Evolutionary conservation across 208 protist genomes (phyloP).

Genomic region (Willaertia magna): DNA sequence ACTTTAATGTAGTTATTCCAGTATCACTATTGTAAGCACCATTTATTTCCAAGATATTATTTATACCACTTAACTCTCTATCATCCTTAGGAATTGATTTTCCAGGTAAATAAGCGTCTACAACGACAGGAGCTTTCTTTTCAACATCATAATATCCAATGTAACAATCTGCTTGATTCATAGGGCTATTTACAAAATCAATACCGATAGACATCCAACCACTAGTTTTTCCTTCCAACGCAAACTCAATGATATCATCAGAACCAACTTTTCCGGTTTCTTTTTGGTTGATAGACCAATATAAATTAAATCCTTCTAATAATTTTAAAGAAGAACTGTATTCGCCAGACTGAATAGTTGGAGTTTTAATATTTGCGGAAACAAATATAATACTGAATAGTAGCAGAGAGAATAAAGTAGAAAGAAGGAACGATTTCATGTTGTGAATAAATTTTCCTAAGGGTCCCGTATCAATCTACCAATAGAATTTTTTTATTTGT

Average conservation of each 20-base stretch:
- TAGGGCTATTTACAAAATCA: neutral
- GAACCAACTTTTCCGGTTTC: neutral
- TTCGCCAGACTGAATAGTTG: no score
- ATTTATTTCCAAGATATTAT: neutral
- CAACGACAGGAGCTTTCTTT: neutral
- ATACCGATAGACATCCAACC: neutral
- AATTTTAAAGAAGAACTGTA: no score
- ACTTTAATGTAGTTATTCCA: neutral
- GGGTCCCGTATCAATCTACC: no score
- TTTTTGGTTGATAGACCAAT: neutral
- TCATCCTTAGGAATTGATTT: neutral
- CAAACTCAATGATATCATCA: neutral
- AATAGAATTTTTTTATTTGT: no score
- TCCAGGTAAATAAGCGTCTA: neutral
- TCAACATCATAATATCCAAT: neutral
- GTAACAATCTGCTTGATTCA: neutral
- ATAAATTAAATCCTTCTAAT: no score
- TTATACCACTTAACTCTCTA: neutral
- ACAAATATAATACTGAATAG: no score
- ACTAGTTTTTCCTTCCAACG: neutral
- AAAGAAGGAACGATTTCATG: no score
- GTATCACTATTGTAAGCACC: neutral
- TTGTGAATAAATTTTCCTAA: no score
- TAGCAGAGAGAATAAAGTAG: no score
- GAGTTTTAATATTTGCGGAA: no score